Evolutionary conservation across 768 basidiomycete genomes (phyloP).

Genomic region (Tubosaeta sp.): DNA sequence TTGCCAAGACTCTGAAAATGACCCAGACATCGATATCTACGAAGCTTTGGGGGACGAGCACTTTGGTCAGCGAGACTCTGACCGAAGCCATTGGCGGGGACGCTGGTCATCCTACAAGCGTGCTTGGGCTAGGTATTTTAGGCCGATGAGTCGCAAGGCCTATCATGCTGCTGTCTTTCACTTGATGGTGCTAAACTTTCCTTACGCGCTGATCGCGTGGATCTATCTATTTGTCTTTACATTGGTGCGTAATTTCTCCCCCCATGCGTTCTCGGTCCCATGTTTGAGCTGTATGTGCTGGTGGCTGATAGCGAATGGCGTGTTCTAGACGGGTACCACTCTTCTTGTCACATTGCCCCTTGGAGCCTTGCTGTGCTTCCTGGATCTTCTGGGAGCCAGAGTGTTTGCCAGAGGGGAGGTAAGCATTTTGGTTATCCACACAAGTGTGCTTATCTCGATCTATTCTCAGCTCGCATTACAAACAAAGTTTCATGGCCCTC

Average conservation of each 20-base stretch:
- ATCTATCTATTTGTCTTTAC: conserved; percentile 78
- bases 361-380: conserved; percentile 73
- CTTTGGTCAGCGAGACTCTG: conserved; percentile 19
- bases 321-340: conserved; percentile 65
- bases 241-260: conserved; percentile 48
- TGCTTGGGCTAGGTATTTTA: conserved; percentile 57
- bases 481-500: conserved; percentile 62
- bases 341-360: conserved; percentile 75
- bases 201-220: conserved; percentile 75
- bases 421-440: conserved; percentile 10
- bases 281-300: conserved; percentile 7
- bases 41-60: conserved; percentile 21
- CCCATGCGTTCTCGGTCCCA: neutral
- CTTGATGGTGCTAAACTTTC: conserved; percentile 71
- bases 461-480: conserved; percentile 56
- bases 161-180: conserved; percentile 70
- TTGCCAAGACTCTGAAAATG: conserved; percentile 52
- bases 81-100: neutral
- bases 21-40: conserved; percentile 35
- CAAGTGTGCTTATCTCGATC: conserved; percentile 11
- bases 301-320: conserved; percentile 11
- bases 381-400: conserved; percentile 71
- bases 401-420: conserved; percentile 70
- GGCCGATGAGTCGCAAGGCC: conserved; percentile 49
- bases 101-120: conserved; percentile 14